phyloP scores from a whole-genome alignment of 495 filamentous ascomycete genomes.

The Cetradonia linearis region DNA sequence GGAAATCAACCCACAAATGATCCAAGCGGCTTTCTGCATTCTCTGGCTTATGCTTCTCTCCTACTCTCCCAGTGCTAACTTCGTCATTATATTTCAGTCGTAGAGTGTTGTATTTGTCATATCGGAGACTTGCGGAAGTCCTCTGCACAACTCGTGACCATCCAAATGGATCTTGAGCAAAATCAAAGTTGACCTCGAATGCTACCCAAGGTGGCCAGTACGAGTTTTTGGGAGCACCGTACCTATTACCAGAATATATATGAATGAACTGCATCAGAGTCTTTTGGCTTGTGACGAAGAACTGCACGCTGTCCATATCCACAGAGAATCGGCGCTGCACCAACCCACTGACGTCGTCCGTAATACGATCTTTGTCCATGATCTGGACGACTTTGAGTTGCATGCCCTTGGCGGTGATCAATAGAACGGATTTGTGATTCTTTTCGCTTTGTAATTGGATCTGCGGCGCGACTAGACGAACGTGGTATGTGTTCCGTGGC shows the following conservation, averaged over 20 bases:
- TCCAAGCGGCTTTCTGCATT: constrained; percentile 70
- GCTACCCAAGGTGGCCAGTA: constrained; percentile 97
- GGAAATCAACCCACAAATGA: constrained; percentile 93
- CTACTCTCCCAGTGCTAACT: constrained; percentile 53
- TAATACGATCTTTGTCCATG: constrained; percentile 89
- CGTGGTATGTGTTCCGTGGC: constrained; percentile 87
- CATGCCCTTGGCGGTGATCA: constrained; percentile 95
- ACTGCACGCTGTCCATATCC: constrained; percentile 92
- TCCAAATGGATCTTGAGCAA: constrained; percentile 79
- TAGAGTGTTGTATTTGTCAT: constrained; percentile 96
- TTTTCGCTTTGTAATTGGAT: constrained; percentile 98
- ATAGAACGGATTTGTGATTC: constrained; percentile 80
- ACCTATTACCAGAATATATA: constrained; percentile 87
- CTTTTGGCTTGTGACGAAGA: constrained; percentile 91
- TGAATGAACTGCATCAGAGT: constrained; percentile 75
- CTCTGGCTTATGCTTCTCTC: constrained; percentile 27
- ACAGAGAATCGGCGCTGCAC: constrained; percentile 90
- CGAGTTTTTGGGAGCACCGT: constrained; percentile 73
- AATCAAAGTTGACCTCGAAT: constrained; percentile 97
- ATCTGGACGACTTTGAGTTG: constrained; percentile 93
- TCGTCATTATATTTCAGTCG: constrained; percentile 97
- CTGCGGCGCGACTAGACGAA: constrained; percentile 91
- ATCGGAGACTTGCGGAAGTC: constrained; percentile 85
- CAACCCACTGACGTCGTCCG: constrained; percentile 84
- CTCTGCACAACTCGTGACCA: constrained; percentile 91